Evolutionary conservation across 352 stramenopile species (phyloP), one percentile per base, ranked within the genome.

Genomic region (Pseudoperonospora humuli): DNA sequence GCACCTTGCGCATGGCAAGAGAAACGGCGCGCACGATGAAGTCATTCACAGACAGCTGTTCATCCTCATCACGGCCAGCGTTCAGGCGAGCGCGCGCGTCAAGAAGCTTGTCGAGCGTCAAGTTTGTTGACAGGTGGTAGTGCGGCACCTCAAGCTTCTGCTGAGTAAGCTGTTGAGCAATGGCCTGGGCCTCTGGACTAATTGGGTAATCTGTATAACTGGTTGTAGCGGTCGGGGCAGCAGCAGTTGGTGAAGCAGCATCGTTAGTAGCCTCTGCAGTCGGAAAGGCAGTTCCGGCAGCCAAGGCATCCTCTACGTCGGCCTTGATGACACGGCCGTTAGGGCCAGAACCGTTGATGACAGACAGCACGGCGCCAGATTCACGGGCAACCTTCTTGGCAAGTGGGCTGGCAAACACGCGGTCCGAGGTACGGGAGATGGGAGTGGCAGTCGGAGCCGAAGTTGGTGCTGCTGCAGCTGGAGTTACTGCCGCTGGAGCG

Each of bases 11-110:
- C 53, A 99, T 91, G 8, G 96, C 95, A 34, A 99, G 70, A 28
- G 95, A 96, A 11, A 78, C 92, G 21, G 92, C 92, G 43, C 95
- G 95, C 51, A 99, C 93, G 40, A 99, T 80, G 53, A 99, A 88
- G 64, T 99, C 96, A 68, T 99, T 99, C 35, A 99, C 95, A 7
- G 91, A 97, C 15, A 99, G 82, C 61, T 98, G 42, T 62, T 77
- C 50, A 45, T 86, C 70, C 77, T 95, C 96, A 21, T 79, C 69
- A 48, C 95, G 93, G 39, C 90, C 90, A 20, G 96, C 76, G 50
- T 92, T 92, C 18, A 99, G 61, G 19, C 79, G 53, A 28, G 97
- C 96, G 38, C 96, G 89, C 11, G 73, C 63, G 11, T 75, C 64
- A 18, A 99, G 75, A 6, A 97, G 67, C 54, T 89, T 85, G 66